phyloP scores from a whole-genome alignment of 768 basidiomycete genomes.

The Boletus huronensis region DNA sequence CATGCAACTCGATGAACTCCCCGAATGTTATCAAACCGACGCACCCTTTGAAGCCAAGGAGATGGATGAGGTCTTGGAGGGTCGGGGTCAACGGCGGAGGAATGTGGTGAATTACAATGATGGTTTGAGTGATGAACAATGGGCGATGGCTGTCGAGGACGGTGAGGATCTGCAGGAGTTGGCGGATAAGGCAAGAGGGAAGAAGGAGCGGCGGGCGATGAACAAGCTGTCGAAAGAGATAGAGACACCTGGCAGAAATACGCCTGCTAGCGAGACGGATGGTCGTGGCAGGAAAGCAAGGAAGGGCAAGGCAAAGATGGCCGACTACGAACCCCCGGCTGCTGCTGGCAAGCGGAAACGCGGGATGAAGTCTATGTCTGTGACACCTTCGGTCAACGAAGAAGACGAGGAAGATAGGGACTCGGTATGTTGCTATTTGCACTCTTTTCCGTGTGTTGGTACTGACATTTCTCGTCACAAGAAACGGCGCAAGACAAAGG shows the following conservation, averaged over 20 bases:
- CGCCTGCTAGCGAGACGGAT: conserved; percentile 61
- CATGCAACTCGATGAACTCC: conserved; percentile 86
- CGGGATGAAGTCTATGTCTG: conserved; percentile 65
- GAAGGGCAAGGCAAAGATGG: conserved; percentile 60
- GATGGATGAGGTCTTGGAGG: conserved; percentile 52
- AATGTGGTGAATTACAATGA: conserved; percentile 91
- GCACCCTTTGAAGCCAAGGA: conserved; percentile 73
- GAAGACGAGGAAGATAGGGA: conserved; percentile 82
- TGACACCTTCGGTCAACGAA: conserved; percentile 67
- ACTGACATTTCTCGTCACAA: conserved; percentile 27
- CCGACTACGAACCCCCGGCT: conserved; percentile 44
- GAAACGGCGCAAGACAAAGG: conserved; percentile 86
- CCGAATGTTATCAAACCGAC: conserved; percentile 85
- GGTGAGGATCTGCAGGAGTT: conserved; percentile 78
- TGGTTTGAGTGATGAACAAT: conserved; percentile 90
- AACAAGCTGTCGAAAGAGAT: conserved; percentile 58
- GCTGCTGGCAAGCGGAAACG: conserved; percentile 71
- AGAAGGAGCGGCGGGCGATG: conserved; percentile 57
- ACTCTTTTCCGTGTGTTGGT: background rate
- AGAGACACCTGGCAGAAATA: conserved; percentile 60
- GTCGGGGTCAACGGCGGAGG: conserved; percentile 81
- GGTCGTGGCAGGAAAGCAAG: conserved; percentile 52
- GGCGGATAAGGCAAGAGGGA: conserved; percentile 59
- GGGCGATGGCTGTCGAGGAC: conserved; percentile 82
- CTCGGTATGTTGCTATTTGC: conserved; percentile 40